Evolutionary conservation across 2,329 filamentous ascomycete species (phyloP).

Genomic region (Daldinia sp.): DNA sequence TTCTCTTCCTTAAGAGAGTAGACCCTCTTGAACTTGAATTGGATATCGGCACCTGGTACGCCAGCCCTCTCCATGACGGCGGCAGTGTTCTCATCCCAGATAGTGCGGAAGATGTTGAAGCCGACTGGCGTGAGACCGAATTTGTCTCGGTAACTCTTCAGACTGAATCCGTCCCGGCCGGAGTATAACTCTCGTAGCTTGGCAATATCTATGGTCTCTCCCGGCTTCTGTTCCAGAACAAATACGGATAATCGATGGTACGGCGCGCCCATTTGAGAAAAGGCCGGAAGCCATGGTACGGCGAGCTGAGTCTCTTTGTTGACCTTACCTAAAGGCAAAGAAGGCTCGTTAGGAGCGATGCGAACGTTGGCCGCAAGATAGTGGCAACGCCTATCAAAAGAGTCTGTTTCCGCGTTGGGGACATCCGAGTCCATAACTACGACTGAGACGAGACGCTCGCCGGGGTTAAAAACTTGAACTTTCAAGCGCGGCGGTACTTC

Average conservation of each 20-base stretch:
- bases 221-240: slow-evolving; percentile 79
- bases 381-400: slow-evolving; percentile 84
- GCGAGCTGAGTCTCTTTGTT: slow-evolving; percentile 71
- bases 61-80: slow-evolving; percentile 84
- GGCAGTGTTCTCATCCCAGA: slow-evolving; percentile 90
- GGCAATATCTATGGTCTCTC: slow-evolving; percentile 64
- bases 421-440: slow-evolving; percentile 92
- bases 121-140: slow-evolving; percentile 77
- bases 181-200: slow-evolving; percentile 63
- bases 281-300: slow-evolving; percentile 83
- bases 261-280: slow-evolving; percentile 86
- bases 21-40: slow-evolving; percentile 83
- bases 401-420: slow-evolving; percentile 77
- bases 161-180: slow-evolving; percentile 72
- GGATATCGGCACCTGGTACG: slow-evolving; percentile 78
- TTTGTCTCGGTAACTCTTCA: slow-evolving; percentile 77
- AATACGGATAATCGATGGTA: slow-evolving; percentile 91
- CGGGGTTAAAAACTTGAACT: slow-evolving; percentile 85
- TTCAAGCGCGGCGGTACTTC: slow-evolving; percentile 77
- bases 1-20: slow-evolving; percentile 70
- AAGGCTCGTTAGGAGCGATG: slow-evolving; percentile 61
- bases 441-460: slow-evolving; percentile 82
- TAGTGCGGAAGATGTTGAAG: slow-evolving; percentile 84
- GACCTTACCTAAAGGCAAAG: slow-evolving; percentile 71
- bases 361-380: slow-evolving; percentile 78